phyloP scores from a whole-genome alignment of 495 filamentous ascomycete species.

The Cercophora samala region DNA sequence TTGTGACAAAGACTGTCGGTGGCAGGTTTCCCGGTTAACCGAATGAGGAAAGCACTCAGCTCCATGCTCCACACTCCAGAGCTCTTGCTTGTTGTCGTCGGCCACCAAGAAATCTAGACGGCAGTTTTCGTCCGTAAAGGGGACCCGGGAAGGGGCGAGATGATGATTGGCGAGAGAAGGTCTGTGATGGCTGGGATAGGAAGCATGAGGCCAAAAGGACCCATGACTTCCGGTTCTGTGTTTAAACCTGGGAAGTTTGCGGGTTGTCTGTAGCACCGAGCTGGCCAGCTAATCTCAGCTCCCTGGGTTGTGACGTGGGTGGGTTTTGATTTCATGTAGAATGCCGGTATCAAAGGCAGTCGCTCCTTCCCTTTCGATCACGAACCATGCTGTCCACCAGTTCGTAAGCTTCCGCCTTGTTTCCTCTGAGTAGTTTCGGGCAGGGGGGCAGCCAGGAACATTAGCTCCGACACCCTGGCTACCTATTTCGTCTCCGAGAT shows the following conservation, averaged over 20 bases:
- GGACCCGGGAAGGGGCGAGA: not conserved
- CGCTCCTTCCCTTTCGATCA: not conserved
- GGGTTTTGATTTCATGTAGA: not conserved
- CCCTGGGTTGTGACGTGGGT: not conserved
- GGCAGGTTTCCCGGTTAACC: not conserved
- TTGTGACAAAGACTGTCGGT: not conserved
- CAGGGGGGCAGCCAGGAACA: no score
- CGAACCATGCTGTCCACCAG: not conserved
- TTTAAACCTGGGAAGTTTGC: not conserved
- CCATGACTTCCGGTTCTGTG: not conserved
- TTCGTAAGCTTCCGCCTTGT: not conserved
- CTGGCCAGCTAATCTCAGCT: not conserved
- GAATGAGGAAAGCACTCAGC: not conserved
- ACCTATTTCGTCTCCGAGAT: not conserved
- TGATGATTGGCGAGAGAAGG: not conserved
- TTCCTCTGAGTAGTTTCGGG: not conserved
- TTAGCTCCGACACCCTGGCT: not conserved
- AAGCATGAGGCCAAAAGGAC: not conserved
- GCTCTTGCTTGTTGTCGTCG: not conserved
- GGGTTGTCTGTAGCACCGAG: not conserved
- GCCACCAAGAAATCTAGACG: not conserved
- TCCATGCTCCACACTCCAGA: not conserved
- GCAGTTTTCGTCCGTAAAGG: not conserved
- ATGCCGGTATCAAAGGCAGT: not conserved
- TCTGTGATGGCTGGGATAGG: not conserved